Conservation (phyloP, 345 rosid genomes). For the Theobroma cacao region DNA sequence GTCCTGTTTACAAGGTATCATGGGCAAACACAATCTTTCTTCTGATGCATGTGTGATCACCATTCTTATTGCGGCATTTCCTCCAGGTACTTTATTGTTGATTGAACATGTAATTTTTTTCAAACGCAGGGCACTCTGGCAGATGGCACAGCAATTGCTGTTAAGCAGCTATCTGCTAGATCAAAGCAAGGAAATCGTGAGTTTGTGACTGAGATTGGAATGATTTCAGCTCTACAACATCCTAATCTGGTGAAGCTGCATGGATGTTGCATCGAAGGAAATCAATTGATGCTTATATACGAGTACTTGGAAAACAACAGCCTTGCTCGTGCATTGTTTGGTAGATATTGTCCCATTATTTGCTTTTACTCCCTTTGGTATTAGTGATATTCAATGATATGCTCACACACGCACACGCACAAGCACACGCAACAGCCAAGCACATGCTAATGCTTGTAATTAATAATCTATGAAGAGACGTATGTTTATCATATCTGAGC, state of each 20-base stretch:
- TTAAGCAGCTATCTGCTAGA: neutral
- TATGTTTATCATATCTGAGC: neutral
- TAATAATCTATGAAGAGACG: no score
- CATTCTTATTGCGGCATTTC: neutral
- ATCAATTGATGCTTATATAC: neutral
- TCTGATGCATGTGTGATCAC: neutral
- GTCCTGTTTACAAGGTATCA: conserved; percentile 39
- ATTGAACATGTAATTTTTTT: neutral
- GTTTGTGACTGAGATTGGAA: neutral
- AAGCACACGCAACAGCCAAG: no score
- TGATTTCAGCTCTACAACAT: neutral
- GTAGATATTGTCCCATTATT: conserved; percentile 16
- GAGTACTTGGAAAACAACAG: conserved; percentile 5
- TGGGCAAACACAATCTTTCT: neutral
- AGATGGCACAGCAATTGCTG: neutral
- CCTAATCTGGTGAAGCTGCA: neutral
- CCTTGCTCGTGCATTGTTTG: conserved; percentile 22
- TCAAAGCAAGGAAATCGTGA: conserved; percentile 6
- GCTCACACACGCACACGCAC: no score
- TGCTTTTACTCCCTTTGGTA: neutral
- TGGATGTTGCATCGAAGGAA: conserved; percentile 6
- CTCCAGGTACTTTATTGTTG: neutral
- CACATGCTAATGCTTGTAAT: no score
- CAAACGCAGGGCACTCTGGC: conserved; percentile 1
- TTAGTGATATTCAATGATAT: neutral